A percentile compares a stretch with the other conserved stretches of the same genome.
Evolutionary conservation across 164 flowering plant species (phyloP).

Genomic region (Liquidambar formosana): DNA sequence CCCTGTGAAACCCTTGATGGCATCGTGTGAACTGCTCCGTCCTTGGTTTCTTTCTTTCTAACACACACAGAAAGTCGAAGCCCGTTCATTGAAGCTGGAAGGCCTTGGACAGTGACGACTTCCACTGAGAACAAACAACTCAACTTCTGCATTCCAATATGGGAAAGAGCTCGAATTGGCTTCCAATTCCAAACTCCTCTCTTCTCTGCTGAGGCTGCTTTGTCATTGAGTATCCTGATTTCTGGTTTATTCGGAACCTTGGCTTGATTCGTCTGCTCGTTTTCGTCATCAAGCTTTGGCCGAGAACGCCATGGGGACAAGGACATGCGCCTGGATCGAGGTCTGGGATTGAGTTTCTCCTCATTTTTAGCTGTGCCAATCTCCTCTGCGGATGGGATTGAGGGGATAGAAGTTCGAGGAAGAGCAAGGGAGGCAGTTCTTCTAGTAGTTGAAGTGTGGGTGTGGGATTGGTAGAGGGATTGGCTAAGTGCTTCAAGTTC

Average conservation of each 20-base stretch:
- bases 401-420: conserved; percentile 54
- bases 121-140: conserved; percentile 88
- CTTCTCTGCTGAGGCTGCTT: conserved; percentile 37
- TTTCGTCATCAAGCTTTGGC: conserved; percentile 46
- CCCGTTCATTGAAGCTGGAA: conserved; percentile 93
- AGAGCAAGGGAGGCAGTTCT: conserved; percentile 85
- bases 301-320: conserved; percentile 87
- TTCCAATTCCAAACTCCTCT: conserved; percentile 95
- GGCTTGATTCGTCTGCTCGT: conserved; percentile 12
- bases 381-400: conserved; percentile 29
- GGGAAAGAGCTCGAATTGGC: conserved; percentile 79
- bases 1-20: conserved; percentile 86
- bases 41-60: conserved; percentile 84
- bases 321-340: conserved; percentile 69
- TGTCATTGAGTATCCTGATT: conserved; percentile 28
- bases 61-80: conserved; percentile 80
- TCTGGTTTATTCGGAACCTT: conserved; percentile 10
- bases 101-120: conserved; percentile 71
- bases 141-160: conserved; percentile 77
- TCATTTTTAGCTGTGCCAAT: conserved; percentile 18
- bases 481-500: conserved; percentile 78
- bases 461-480: conserved; percentile 65
- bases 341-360: conserved; percentile 21
- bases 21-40: conserved; percentile 91
- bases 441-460: conserved; percentile 37